Percentiles rank a stretch among this genome's conserved stretches.
Evolutionary conservation across 495 filamentous ascomycete genomes (phyloP).

Genomic region (Lindgomyces ingoldianus): DNA sequence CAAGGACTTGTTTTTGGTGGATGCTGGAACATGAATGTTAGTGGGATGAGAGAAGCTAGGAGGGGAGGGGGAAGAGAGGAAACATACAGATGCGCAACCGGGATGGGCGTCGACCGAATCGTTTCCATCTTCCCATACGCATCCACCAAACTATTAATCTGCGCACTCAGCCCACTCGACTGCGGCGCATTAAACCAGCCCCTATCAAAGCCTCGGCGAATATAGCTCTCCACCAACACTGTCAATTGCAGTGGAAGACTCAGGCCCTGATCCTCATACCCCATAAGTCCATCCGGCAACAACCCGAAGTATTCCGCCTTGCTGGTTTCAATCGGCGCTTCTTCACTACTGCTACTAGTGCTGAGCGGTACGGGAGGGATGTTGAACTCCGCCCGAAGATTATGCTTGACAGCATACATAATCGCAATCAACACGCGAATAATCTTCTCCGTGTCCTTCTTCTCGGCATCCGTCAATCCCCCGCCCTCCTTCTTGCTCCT

Average conservation of each 20-base stretch:
- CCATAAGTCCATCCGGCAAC: conserved; percentile 59
- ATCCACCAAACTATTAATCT: conserved; percentile 62
- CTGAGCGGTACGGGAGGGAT: conserved; percentile 19
- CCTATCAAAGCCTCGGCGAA: conserved; percentile 60
- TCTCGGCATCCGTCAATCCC: conserved; percentile 40
- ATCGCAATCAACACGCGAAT: conserved; percentile 67
- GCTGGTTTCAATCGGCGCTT: conserved; percentile 40
- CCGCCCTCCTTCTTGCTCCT: conserved; percentile 13
- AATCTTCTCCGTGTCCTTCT: conserved; percentile 60
- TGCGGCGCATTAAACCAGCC: conserved; percentile 64
- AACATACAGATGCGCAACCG: conserved; percentile 70
- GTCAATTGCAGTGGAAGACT: conserved; percentile 67
- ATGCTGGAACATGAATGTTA: conserved; percentile 46
- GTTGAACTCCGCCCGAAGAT: conserved; percentile 68
- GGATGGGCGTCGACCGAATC: conserved; percentile 69
- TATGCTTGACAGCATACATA: conserved; percentile 74
- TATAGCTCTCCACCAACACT: conserved; percentile 68
- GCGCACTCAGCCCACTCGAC: conserved; percentile 62
- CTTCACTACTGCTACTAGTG: background rate
- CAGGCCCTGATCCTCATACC: conserved; percentile 65
- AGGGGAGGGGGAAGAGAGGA: background rate
- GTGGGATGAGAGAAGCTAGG: background rate
- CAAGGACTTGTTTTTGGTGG: conserved; percentile 75
- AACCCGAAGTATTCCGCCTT: conserved; percentile 63
- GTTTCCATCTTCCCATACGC: conserved; percentile 76